phyloP scores from a whole-genome alignment of 148 eudicot genomes.

The Rhododendron simsii region DNA sequence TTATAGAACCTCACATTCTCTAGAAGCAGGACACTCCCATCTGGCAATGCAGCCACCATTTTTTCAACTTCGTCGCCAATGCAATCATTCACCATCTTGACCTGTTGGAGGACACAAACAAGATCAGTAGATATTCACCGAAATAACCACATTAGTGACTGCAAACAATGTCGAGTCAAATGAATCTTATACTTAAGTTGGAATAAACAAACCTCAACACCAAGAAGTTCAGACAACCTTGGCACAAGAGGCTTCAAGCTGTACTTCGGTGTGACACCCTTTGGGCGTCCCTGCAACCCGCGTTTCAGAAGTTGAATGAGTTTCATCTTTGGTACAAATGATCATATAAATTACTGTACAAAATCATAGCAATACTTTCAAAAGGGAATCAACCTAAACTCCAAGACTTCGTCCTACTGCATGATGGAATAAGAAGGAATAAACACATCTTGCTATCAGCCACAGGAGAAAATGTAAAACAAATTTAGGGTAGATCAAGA shows the following conservation, averaged over 20 bases:
- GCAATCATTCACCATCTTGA: conserved; percentile 69
- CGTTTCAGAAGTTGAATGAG: neutral
- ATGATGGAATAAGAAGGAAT: neutral
- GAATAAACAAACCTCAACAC: conserved; percentile 36
- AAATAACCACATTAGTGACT: neutral
- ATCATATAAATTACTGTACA: neutral
- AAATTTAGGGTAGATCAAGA: neutral
- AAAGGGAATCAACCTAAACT: neutral
- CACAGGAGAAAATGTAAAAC: neutral
- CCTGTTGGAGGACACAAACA: conserved; percentile 29
- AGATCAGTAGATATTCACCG: neutral
- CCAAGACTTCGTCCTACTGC: neutral
- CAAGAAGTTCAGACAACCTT: conserved; percentile 68
- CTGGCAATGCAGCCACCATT: conserved; percentile 62
- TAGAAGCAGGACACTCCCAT: conserved; percentile 75
- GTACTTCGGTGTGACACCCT: conserved; percentile 76
- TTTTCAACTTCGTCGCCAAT: conserved; percentile 80
- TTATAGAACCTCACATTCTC: conserved; percentile 85
- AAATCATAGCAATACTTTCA: neutral
- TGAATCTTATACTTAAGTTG: neutral
- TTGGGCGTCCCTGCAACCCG: conserved; percentile 60
- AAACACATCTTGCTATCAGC: neutral
- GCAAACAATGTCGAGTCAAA: neutral
- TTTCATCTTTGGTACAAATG: neutral
- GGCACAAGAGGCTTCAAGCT: conserved; percentile 77